Conservation (phyloP, 352 stramenopile species). For the Globisporangium abappressorium region DNA sequence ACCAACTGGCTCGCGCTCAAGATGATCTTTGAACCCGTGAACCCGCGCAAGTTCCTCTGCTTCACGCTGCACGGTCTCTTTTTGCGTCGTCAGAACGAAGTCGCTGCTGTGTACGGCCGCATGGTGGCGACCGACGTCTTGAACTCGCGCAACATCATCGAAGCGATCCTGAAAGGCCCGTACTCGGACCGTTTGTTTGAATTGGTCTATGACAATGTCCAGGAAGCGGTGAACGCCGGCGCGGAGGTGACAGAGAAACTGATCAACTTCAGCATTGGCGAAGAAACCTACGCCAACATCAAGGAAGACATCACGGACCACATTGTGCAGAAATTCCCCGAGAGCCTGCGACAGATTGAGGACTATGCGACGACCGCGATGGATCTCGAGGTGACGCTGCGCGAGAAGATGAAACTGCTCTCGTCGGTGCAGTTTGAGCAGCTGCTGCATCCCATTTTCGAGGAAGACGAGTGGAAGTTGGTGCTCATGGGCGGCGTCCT, state of each 20-base stretch:
- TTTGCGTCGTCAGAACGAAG: slow-evolving; percentile 90
- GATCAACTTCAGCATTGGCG: slow-evolving; percentile 81
- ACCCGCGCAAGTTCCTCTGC: slow-evolving; percentile 81
- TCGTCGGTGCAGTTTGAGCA: slow-evolving; percentile 92
- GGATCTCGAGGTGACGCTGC: slow-evolving; percentile 89
- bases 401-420: slow-evolving; percentile 90
- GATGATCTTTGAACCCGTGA: slow-evolving; percentile 91
- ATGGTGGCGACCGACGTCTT: slow-evolving; percentile 85
- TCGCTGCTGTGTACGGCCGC: slow-evolving; percentile 85
- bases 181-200: slow-evolving; percentile 86
- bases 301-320: slow-evolving; percentile 88
- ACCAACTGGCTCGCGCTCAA: slow-evolving; percentile 97
- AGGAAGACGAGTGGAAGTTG: slow-evolving; percentile 98
- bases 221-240: slow-evolving; percentile 80
- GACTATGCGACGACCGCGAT: slow-evolving; percentile 92
- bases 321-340: slow-evolving; percentile 86
- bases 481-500: slow-evolving; percentile 95
- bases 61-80: slow-evolving; percentile 96
- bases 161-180: slow-evolving; percentile 86
- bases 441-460: slow-evolving; percentile 97
- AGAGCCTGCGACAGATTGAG: slow-evolving; percentile 89
- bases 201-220: slow-evolving; percentile 86
- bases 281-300: slow-evolving; percentile 82
- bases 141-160: slow-evolving; percentile 87
- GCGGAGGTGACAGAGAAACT: slow-evolving; percentile 76